Base-by-base conservation (phyloP, 2,329 filamentous ascomycete species). In the Sphaerulina populicola region DNA sequence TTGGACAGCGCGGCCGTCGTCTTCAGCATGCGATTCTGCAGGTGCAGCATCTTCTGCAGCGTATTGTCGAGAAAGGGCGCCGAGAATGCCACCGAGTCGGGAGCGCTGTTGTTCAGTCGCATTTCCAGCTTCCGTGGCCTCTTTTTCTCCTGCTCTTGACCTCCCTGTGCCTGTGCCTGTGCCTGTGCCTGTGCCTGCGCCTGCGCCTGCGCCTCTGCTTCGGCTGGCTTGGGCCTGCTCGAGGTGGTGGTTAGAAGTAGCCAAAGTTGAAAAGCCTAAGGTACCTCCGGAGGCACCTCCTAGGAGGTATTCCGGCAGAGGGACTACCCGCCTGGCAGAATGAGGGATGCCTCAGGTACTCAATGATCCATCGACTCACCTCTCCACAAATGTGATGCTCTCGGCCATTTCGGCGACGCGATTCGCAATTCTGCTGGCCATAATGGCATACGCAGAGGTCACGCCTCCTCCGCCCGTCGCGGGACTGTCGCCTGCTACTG, bases 61-160 rank as follows among this genome's bases (percentile, higher is more conserved):
- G 73, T 75, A 61, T 76, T 76, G 66, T 76, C 74, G 47, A 76
- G 71, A 67, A 76, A 76, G 0, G 74, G 73, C 1, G 74, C 73
- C n/a, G 71, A 74, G 65, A 76, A 76, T 33, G 71, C 71, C 53
- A 76, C 66, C 49, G 68, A 68, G 41, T 69, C 65, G 21, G 63
- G 62, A 12, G 64, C 59, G 43, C 48, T 40, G 47, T 64, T 66
- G 29, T 68, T 69, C 4, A 76, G 67, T 15, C 74, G 67, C 67
- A 76, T 73, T 52, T 76, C 74, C 41, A 76, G 71, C 57, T 76
- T 76, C 33, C 74, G 67, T 2, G 74, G 74, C 3, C 65, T 65
- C 63, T 71, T 73, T 53, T 68, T 68, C 56, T 68, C 62, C 44
- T 49, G 46, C 46, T 64, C 64, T 39, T 15, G 5, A 3, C 2